Conservation (phyloP, 768 basidiomycete species). For the Daedalea quercina region DNA sequence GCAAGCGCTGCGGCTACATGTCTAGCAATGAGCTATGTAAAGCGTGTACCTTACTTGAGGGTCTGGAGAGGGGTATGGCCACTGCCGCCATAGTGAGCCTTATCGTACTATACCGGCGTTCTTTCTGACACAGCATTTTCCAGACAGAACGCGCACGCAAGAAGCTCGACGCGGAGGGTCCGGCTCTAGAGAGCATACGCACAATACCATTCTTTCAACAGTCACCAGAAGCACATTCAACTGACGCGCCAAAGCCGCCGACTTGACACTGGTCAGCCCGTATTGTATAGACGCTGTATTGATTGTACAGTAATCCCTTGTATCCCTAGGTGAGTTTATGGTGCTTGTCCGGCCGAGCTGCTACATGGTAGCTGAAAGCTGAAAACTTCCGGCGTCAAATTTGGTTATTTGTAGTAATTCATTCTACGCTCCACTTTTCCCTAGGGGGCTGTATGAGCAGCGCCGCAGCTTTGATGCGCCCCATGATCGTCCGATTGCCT, state of each 20-base stretch:
- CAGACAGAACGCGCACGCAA: constrained; percentile 66
- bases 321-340: neutral
- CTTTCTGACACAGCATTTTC: neutral
- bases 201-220: constrained; percentile 68
- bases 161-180: constrained; percentile 51
- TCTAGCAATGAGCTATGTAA: constrained; percentile 96
- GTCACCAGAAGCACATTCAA: constrained; percentile 10
- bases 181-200: constrained; percentile 60
- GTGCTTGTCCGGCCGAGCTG: neutral
- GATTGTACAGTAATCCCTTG: neutral
- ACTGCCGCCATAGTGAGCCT: constrained; percentile 39
- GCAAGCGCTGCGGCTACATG: constrained; percentile 90
- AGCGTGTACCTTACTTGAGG: constrained; percentile 86
- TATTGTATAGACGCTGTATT: neutral
- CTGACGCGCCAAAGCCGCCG: neutral
- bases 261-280: neutral
- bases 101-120: neutral
- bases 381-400: too few species aligned
- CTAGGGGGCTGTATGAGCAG: too few species aligned
- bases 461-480: too few species aligned
- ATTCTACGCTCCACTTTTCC: too few species aligned
- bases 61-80: constrained; percentile 78
- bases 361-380: too few species aligned
- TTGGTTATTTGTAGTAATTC: neutral
- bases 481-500: too few species aligned